Conservation (phyloP, 106 monocot species). For the Acorus calamus region DNA sequence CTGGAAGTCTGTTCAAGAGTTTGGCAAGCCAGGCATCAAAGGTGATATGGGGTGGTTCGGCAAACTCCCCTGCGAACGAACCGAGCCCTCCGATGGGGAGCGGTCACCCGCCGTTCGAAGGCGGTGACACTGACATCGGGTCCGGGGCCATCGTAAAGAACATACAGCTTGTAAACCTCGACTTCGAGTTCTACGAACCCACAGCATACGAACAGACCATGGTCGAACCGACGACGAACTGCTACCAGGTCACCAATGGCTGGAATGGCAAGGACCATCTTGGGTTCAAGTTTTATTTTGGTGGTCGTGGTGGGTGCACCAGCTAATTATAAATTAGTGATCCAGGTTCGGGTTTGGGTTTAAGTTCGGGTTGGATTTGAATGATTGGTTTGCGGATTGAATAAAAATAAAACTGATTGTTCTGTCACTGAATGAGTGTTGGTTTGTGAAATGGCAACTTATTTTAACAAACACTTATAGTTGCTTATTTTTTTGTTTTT, state of each 20-base stretch:
- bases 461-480: no score
- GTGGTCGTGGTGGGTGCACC: constrained; percentile 1
- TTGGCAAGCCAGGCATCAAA: not conserved
- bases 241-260: not conserved
- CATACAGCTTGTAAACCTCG: not conserved
- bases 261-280: not conserved
- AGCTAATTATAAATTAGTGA: constrained; percentile 13
- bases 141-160: not conserved
- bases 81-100: constrained; percentile 9
- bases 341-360: no score
- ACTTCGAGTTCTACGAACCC: not conserved
- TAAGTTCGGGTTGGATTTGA: no score
- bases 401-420: no score
- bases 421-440: no score
- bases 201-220: no score
- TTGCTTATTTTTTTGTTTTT: no score
- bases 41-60: constrained; percentile 1
- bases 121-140: not conserved
- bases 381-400: no score
- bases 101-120: constrained; percentile 2
- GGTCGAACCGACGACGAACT: no score
- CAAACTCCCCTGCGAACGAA: not conserved
- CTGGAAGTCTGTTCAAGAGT: not conserved
- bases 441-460: no score
- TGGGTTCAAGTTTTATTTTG: not conserved